phyloP scores from a whole-genome alignment of 2,329 filamentous ascomycete species.

The Plenodomus tracheiphilus region DNA sequence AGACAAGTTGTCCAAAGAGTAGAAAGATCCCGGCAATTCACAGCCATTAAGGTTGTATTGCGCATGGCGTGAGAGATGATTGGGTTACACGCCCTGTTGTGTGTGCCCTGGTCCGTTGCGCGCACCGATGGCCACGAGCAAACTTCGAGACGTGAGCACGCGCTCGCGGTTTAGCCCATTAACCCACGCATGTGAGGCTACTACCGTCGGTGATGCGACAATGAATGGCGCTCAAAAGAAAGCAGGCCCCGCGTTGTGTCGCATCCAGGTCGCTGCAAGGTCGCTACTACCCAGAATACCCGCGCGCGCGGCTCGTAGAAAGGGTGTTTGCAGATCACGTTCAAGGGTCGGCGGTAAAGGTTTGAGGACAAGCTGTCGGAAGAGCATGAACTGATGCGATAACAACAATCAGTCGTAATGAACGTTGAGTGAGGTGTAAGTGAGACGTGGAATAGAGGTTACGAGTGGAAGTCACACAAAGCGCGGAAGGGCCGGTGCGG shows the following conservation, averaged over 20 bases:
- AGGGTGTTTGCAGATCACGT: neutral
- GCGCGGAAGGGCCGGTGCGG: neutral
- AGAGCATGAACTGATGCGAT: neutral
- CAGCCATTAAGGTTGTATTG: neutral
- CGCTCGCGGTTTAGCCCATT: neutral
- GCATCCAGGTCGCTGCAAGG: neutral
- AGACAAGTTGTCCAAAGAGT: conserved; percentile 16
- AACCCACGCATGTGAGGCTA: neutral
- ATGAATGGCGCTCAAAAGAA: neutral
- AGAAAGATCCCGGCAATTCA: conserved; percentile 14
- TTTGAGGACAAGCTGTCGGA: neutral
- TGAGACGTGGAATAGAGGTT: neutral
- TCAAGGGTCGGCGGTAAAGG: neutral
- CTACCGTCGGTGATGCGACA: neutral
- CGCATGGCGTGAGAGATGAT: no score
- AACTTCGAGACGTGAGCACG: neutral
- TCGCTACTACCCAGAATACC: neutral
- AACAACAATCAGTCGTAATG: no score
- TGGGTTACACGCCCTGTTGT: no score
- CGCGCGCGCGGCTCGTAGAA: neutral
- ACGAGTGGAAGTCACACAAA: neutral
- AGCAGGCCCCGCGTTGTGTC: neutral
- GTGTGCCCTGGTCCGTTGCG: no score
- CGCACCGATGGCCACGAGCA: neutral
- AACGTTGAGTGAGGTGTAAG: neutral